A percentile compares a stretch with the other conserved stretches of the same genome.
phyloP scores from a whole-genome alignment of 2,329 filamentous ascomycete species.

The Fusarium sp. region DNA sequence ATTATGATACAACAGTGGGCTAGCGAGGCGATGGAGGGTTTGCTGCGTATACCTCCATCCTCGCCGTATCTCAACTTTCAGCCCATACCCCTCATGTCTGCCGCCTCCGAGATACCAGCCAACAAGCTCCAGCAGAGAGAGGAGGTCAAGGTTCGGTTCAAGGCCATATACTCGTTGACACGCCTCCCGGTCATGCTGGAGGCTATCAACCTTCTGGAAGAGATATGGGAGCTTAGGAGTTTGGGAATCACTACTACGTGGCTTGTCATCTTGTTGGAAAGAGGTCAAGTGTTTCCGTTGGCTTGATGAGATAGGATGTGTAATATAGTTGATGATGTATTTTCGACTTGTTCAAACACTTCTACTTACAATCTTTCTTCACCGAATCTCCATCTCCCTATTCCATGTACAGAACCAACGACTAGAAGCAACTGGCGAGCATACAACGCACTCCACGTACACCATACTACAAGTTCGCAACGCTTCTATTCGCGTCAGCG shows the following conservation, averaged over 20 bases:
- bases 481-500: not conserved
- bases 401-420: too few relatives aligned
- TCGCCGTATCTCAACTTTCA: not conserved
- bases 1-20: not conserved
- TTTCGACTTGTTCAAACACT: not conserved
- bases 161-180: not conserved
- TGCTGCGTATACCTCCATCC: not conserved
- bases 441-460: not conserved
- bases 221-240: not conserved
- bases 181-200: not conserved
- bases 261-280: not conserved
- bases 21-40: not conserved
- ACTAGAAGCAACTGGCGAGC: not conserved
- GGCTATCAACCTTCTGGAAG: not conserved
- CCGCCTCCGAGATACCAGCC: not conserved
- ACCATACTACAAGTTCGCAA: not conserved
- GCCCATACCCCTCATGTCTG: not conserved
- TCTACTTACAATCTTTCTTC: not conserved
- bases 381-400: not conserved
- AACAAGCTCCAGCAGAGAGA: not conserved
- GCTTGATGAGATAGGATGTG: not conserved
- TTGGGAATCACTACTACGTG: not conserved
- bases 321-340: not conserved
- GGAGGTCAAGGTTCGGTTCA: not conserved
- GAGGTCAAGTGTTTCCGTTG: not conserved